Conservation (phyloP, 129 eudicot genomes). For the Ambrosia trifida region DNA sequence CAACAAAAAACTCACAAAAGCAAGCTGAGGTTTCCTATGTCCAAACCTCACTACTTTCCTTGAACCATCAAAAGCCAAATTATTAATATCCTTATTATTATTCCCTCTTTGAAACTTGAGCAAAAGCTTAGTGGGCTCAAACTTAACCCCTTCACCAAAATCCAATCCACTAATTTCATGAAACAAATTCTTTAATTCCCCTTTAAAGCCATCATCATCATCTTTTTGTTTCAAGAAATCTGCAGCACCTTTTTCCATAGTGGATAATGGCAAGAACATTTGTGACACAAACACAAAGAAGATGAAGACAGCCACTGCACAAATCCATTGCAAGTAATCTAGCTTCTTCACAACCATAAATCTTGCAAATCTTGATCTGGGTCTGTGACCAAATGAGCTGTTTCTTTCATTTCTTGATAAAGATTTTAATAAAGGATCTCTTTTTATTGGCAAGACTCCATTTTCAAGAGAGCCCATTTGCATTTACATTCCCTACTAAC, state of each 20-base stretch:
- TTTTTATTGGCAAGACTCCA: conserved; percentile 66
- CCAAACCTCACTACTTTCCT: conserved; percentile 66
- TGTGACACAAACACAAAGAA: too few relatives aligned
- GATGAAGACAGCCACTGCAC: conserved; percentile 65
- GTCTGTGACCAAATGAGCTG: conserved; percentile 50
- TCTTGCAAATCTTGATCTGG: conserved; percentile 91
- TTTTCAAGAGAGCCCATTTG: conserved; percentile 89
- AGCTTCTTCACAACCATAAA: conserved; percentile 67
- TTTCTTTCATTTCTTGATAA: conserved; percentile 55
- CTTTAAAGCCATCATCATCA: too few relatives aligned
- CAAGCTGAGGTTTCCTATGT: conserved; percentile 72
- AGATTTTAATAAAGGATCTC: conserved; percentile 61
- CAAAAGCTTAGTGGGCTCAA: conserved; percentile 60
- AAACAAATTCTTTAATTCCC: conserved; percentile 35
- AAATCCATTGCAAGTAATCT: conserved; percentile 75
- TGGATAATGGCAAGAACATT: too few relatives aligned
- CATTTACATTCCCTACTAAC: conserved; percentile 34
- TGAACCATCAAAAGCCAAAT: conserved; percentile 42
- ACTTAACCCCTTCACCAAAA: conserved; percentile 78
- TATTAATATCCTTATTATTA: conserved; percentile 35
- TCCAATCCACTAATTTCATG: conserved; percentile 61
- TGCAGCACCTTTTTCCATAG: too few relatives aligned
- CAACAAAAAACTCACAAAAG: conserved; percentile 59
- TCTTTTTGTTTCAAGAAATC: too few relatives aligned
- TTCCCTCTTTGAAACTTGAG: conserved; percentile 55